Percentiles rank a stretch among this genome's conserved stretches.
Conservation (phyloP, 2,329 filamentous ascomycete species). For the Coniochaeta hoffmannii region DNA sequence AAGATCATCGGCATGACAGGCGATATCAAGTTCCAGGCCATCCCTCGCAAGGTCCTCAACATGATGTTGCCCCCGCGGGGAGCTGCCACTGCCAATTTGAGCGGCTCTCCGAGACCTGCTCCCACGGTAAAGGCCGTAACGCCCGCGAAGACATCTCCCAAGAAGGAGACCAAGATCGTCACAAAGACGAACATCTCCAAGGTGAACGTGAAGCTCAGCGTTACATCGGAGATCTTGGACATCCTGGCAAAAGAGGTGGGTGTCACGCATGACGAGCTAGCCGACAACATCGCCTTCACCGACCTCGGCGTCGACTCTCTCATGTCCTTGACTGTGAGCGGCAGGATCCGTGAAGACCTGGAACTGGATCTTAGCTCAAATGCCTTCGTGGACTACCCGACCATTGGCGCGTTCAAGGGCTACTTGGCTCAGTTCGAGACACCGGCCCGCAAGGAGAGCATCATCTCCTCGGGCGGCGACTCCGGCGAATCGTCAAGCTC, state of each 20-base stretch:
- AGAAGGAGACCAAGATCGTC: constrained; percentile 30
- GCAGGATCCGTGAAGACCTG: constrained; percentile 49
- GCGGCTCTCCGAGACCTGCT: constrained; percentile 21
- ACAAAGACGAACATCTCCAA: constrained; percentile 37
- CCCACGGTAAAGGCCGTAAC: constrained; percentile 24
- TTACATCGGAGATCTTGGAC: constrained; percentile 38
- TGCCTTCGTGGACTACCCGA: constrained; percentile 46
- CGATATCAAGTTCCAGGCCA: constrained; percentile 60
- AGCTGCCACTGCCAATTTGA: constrained; percentile 26
- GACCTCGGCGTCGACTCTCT: constrained; percentile 56
- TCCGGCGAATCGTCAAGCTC: constrained; percentile 23
- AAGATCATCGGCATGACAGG: constrained; percentile 38
- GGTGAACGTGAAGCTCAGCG: constrained; percentile 43
- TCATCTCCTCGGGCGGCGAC: constrained; percentile 20
- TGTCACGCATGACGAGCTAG: constrained; percentile 45
- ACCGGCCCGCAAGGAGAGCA: constrained; percentile 16
- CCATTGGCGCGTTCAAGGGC: constrained; percentile 44
- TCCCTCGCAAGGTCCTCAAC: constrained; percentile 59
- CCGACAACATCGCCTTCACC: constrained; percentile 46
- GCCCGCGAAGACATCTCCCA: constrained; percentile 19
- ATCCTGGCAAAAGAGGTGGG: constrained; percentile 51
- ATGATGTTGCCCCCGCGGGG: constrained; percentile 57
- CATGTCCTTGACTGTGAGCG: constrained; percentile 51
- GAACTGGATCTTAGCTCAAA: constrained; percentile 46
- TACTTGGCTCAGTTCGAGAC: constrained; percentile 32